Base-by-base conservation (phyloP, 2,329 filamentous ascomycete species). In the Didymella sp. region DNA sequence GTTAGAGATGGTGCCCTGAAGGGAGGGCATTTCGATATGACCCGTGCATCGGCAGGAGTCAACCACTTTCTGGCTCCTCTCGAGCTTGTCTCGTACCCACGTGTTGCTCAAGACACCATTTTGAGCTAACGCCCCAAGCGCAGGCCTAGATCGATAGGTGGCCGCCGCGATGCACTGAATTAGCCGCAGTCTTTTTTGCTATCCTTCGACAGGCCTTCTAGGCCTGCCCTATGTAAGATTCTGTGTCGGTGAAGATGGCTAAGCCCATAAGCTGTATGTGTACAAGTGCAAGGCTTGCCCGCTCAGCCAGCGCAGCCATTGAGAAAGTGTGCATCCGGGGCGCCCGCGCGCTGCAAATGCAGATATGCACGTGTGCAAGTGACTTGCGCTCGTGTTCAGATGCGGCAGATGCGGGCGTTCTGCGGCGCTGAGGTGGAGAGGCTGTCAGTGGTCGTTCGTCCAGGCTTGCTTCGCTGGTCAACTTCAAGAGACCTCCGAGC, bases 351-450 rank as follows among this genome's bases (percentile, higher is more conserved):
- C 38, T 48, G 43, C 43, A 12, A 37, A 42, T 17, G 38, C 17
- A 41, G 28, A 19, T n/a, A 57, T 37, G 43, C 54, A 52, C 54
- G 54, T 57, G 54, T 57, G 31, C 48, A 12, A 56, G 30, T 56
- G 54, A 56, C 35, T 56, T 56, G 47, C 21, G 28, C 43, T 47
- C 48, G 43, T 57, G 38, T 33, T 40, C 31, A 49, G 25, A 12
- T 55, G 42, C 47, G 47, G 35, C 24, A 11, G 24, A 28, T 25
- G n/a, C 27, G 15, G 52, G 41, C 27, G 21, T 33, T 49, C 21
- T 24, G 24, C 42, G 35, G 47, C 46, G 46, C 37, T 28, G 33
- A 31, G 31, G 22, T 22, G 27, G 35, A 43, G 35, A 17, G 13
- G 12, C 21, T 22, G n/a, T 13, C 37, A n/a, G 30, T 30, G 22